A percentile compares a stretch with the other conserved stretches of the same genome.
These are phyloP conservation scores for Penicillium thymicola DNA, from an alignment of 2,329 filamentous ascomycete genomes.

Conservation along the genomic window DNA sequence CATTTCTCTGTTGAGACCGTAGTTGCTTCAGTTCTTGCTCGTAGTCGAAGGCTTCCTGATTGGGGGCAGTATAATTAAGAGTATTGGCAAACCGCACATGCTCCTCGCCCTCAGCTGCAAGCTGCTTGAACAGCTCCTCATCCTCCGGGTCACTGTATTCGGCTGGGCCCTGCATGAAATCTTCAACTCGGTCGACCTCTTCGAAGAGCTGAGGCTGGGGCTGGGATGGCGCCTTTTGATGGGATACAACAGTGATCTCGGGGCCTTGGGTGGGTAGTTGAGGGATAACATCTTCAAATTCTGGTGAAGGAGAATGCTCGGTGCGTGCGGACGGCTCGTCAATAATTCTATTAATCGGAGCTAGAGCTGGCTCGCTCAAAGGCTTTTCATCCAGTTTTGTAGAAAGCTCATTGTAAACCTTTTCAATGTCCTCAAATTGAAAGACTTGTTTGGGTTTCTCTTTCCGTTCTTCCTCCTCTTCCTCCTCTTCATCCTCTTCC, in stretches of 20 bases:
- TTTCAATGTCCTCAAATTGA: neutral
- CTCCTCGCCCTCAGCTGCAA: constrained; percentile 88
- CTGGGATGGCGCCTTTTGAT: constrained; percentile 14
- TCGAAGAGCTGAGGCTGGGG: constrained; percentile 4
- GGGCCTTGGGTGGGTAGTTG: neutral
- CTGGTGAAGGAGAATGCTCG: constrained; percentile 45
- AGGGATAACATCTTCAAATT: constrained; percentile 52
- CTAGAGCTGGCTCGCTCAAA: neutral
- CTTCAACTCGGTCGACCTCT: constrained; percentile 21
- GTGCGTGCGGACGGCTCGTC: neutral
- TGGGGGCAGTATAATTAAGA: constrained; percentile 70
- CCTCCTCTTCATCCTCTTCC: neutral
- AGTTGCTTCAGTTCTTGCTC: constrained; percentile 83
- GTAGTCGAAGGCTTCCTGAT: constrained; percentile 72
- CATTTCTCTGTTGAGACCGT: constrained; percentile 92
- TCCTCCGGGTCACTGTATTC: constrained; percentile 86
- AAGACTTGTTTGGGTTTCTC: neutral
- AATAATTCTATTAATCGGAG: neutral
- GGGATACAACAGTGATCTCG: constrained; percentile 23
- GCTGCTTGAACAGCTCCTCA: constrained; percentile 78
- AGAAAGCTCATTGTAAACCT: constrained; percentile 1
- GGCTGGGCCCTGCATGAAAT: constrained; percentile 49
- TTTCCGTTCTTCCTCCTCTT: neutral
- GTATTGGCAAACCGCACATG: constrained; percentile 89
- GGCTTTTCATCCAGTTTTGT: neutral